Evolutionary conservation across 768 basidiomycete species (phyloP).

Genomic region (Crepidotus variabilis): DNA sequence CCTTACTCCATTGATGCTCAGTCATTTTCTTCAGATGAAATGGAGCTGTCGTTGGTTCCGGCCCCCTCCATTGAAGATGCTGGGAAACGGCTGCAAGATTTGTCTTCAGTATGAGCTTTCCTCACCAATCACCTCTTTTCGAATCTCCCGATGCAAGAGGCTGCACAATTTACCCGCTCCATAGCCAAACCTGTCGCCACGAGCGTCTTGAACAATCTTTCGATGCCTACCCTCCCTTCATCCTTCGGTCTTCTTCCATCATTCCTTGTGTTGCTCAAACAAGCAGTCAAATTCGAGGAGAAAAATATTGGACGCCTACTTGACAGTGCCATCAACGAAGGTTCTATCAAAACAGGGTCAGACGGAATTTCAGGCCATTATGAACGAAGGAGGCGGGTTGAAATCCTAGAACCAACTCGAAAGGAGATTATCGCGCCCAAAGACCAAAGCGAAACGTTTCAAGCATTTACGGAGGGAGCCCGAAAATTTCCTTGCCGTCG

Average conservation of each 20-base stretch:
- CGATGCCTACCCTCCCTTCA: constrained; percentile 69
- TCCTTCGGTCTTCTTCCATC: constrained; percentile 53
- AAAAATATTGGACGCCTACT: constrained; percentile 46
- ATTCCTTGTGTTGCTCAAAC: constrained; percentile 54
- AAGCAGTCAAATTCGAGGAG: constrained; percentile 68
- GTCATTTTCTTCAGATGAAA: constrained; percentile 32
- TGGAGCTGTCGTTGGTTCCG: constrained; percentile 46
- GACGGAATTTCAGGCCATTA: constrained; percentile 70
- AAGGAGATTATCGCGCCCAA: constrained; percentile 43
- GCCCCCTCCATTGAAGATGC: constrained; percentile 37
- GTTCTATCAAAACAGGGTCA: constrained; percentile 64
- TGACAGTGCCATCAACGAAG: constrained; percentile 42
- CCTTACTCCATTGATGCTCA: constrained; percentile 39
- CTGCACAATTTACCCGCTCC: constrained; percentile 43
- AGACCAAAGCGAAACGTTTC: constrained; percentile 36
- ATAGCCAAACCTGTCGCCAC: constrained; percentile 58
- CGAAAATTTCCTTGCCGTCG: constrained; percentile 24
- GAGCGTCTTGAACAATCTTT: constrained; percentile 60
- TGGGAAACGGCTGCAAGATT: constrained; percentile 45
- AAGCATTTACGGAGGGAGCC: constrained; percentile 32
- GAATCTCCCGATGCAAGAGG: constrained; percentile 44
- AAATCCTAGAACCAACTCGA: constrained; percentile 63
- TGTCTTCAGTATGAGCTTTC: constrained; percentile 60
- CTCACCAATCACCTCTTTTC: constrained; percentile 55
- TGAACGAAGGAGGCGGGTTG: constrained; percentile 67